Conservation (phyloP, 2,329 filamentous ascomycete genomes). For the Chrysoporthe cubensis region DNA sequence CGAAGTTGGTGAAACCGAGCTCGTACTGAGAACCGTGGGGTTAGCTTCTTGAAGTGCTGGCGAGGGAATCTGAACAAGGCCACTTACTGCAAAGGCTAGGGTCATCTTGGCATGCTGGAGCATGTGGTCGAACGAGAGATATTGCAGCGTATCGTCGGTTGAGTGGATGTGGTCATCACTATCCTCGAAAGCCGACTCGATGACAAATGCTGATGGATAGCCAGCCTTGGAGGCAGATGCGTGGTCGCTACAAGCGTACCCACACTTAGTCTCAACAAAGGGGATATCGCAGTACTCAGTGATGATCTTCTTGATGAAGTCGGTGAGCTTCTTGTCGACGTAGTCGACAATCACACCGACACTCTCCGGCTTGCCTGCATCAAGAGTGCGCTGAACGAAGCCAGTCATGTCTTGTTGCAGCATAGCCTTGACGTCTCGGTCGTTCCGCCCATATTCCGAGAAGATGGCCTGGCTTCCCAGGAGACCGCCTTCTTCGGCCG, state of each 20-base stretch:
- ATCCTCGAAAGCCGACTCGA: conserved; percentile 71
- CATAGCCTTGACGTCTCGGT: conserved; percentile 45
- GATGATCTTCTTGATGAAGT: conserved; percentile 43
- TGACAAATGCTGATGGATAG: conserved; percentile 76
- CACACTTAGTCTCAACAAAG: conserved; percentile 85
- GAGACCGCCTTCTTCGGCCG: conserved; percentile 71
- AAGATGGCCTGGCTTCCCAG: conserved; percentile 67
- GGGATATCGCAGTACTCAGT: conserved; percentile 47
- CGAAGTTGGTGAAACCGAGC: conserved; percentile 29
- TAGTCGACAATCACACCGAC: conserved; percentile 48
- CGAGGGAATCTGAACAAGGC: too few species aligned
- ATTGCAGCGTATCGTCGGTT: conserved; percentile 71
- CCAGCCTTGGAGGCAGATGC: conserved; percentile 74
- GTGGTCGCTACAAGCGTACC: conserved; percentile 81
- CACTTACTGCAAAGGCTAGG: conserved; percentile 65
- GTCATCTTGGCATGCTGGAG: conserved; percentile 86
- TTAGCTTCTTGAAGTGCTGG: conserved; percentile 1
- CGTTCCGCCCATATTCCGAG: conserved; percentile 40
- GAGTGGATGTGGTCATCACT: conserved; percentile 72
- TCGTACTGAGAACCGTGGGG: conserved; percentile 18
- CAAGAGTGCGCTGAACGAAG: conserved; percentile 35
- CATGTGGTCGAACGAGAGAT: conserved; percentile 86
- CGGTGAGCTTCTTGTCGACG: conserved; percentile 41
- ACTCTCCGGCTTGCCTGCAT: conserved; percentile 34
- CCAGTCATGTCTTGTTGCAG: conserved; percentile 52